Base-by-base conservation (phyloP, 164 flowering plant genomes). In the Paratinospora sagittata region DNA sequence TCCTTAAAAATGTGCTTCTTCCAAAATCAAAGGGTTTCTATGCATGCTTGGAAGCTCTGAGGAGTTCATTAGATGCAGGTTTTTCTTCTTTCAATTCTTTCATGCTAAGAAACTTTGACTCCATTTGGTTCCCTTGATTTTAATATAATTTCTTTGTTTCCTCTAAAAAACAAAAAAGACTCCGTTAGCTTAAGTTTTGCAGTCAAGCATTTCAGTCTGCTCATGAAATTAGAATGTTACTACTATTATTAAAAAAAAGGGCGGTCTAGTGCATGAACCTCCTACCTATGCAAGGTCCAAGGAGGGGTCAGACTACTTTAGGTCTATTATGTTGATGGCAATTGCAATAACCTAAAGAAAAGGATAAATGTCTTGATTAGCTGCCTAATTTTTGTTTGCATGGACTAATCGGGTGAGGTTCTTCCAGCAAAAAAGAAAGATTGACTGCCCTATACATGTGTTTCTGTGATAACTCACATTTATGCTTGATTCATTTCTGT, bases 11-110 rank as follows among this genome's bases (percentile, higher is more conserved):
- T 75, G 92, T 91, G 68, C 81, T 93, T 73, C 89, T 90, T 78
- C 98, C 98, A 4, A 93, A 88, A 75, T 81, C 94, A 41, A 90
- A 77, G 76, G 98, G 98, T 7, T 90, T 94, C 74, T 74, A 65
- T 77, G 83, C 90, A 19, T 90, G 96, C 80, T 69, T 90, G 78
- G 81, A 86, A 33, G 81, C 74, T 55, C 75, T 95, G 70, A 88
- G 90, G 78, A 80, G 69, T 65, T 84, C 90, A 27, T 64, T 92
- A 70, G 97, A 90, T 85, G 92, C 97, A 89, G 98, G 97, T 85
- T 2, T 33, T 34, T 78, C 13, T 67, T 76, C 63, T 64, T 11
- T 69, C 27, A 37, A 17, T 67, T 13, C 60, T 0, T 63, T 10
- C 9, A 11, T 39, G 27, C 14, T 39, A 36, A n/a, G 27, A 39